Base-by-base conservation (phyloP, 139 green algal genomes). In the Chlorokybus atmophyticus region DNA sequence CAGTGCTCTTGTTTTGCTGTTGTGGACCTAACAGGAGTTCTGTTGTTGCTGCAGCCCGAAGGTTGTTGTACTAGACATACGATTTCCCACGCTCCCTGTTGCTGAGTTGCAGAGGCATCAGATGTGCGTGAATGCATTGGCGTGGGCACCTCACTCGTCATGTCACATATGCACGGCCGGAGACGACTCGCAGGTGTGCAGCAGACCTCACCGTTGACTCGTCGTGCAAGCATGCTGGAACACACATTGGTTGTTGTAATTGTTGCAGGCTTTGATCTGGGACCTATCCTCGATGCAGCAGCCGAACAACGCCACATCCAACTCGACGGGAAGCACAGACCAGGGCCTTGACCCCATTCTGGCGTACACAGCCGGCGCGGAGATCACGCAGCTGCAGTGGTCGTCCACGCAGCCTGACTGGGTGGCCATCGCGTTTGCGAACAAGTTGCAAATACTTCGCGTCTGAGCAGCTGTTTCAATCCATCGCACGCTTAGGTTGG, bases 381-480 rank as follows among this genome's bases (percentile, higher is more conserved):
- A 95, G 55, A 83, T 96, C 29, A 94, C 85, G 62, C 79, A 86
- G 72, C 74, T 95, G 68, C 85, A 93, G 69, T 97, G 87, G 92
- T 86, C 64, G 40, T 68, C 57, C 19, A 69, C 75, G 23, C 80
- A 93, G 48, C 78, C 80, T 0, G 83, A 94, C 59, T 93, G 90
- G 87, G 82, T 94, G 23, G 84, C 86, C 23, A 84, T 98, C 4
- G 90, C 79, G 51, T 94, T 90, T 57, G 72, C 63, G 10, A 86
- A 79, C 56, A 93, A 82, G 50, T 72, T 87, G 23, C 91, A 97
- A 70, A 92, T 97, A 32, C 59, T 97, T 44, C 32, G 84, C 14
- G 87, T 97, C 3, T 96, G 60, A 79, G 35, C 14, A 10, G 10
- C 14, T 21, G 14, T 44, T 44, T 14, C 10, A 44, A 44, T 44